Evolutionary conservation across 2,329 filamentous ascomycete species (phyloP).

Genomic region (Neoascochyta sp.): DNA sequence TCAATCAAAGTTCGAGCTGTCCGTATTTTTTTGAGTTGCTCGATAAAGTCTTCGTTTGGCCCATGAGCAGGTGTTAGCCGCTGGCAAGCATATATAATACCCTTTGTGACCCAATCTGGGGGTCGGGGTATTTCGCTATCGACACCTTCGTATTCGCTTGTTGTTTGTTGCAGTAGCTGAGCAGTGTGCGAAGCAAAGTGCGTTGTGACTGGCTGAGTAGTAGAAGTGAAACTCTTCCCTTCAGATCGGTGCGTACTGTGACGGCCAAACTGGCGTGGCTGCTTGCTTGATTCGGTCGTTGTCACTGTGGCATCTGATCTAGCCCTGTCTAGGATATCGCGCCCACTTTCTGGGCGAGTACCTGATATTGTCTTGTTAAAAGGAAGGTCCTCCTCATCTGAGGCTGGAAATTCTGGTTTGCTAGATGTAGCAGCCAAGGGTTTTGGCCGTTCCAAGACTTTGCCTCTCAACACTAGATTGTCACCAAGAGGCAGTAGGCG

Average conservation of each 20-base stretch:
- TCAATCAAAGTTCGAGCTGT: slow-evolving; percentile 65
- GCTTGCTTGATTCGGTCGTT: slow-evolving; percentile 11
- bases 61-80: slow-evolving; percentile 66
- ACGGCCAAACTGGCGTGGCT: slow-evolving; percentile 10
- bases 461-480: slow-evolving; percentile 53
- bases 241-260: slow-evolving; percentile 32
- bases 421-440: slow-evolving; percentile 18
- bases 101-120: slow-evolving; percentile 65
- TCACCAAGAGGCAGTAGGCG: slow-evolving; percentile 45
- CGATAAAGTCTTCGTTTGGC: slow-evolving; percentile 73
- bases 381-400: too few species aligned
- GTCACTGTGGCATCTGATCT: slow-evolving; percentile 44
- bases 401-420: too few species aligned
- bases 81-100: slow-evolving; percentile 72
- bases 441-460: slow-evolving; percentile 40
- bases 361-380: slow-evolving; percentile 15
- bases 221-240: slow-evolving; percentile 29
- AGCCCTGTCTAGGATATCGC: slow-evolving; percentile 52
- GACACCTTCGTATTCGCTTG: slow-evolving; percentile 68
- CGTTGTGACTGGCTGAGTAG: slow-evolving; percentile 9
- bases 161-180: slow-evolving; percentile 63
- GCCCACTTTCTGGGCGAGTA: slow-evolving; percentile 14
- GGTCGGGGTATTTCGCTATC: slow-evolving; percentile 56
- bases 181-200: slow-evolving; percentile 18
- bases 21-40: slow-evolving; percentile 69